These are phyloP conservation scores for Prillingera fragicola DNA, from an alignment of 1,284 basidiomycete genomes.

Conservation along the genomic window DNA sequence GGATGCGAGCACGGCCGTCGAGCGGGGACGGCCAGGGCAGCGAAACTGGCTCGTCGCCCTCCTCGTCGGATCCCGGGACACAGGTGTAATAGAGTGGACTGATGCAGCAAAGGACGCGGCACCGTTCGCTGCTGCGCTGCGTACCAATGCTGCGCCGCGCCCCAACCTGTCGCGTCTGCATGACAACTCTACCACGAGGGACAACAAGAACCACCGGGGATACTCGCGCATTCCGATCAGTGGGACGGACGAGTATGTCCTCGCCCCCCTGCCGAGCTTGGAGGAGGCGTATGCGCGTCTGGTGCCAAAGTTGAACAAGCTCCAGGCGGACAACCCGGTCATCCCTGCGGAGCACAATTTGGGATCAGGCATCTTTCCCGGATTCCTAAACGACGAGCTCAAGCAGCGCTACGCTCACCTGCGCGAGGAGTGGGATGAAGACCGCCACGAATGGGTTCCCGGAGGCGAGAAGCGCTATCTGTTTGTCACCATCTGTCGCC, in stretches of 20 bases:
- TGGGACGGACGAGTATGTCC: conserved; percentile 22
- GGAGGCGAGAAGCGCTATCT: conserved; percentile 32
- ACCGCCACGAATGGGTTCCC: conserved; percentile 21
- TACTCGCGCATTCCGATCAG: conserved; percentile 16
- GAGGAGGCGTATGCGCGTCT: conserved; percentile 35
- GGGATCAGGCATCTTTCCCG: conserved; percentile 33
- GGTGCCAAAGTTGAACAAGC: conserved; percentile 27
- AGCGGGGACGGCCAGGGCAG: conserved; percentile 14
- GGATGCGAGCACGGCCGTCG: conserved; percentile 29
- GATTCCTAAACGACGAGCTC: conserved; percentile 33
- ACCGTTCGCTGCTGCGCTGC: not conserved
- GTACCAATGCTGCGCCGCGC: not conserved
- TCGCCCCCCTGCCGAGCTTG: conserved; percentile 27
- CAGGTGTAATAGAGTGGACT: too few relatives aligned
- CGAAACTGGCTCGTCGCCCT: conserved; percentile 12
- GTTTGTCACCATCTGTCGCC: conserved; percentile 37
- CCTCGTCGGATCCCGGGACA: conserved; percentile 9
- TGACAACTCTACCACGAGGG: not conserved
- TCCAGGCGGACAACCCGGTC: conserved; percentile 23
- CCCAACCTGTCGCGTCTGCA: conserved; percentile 8
- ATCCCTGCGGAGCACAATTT: conserved; percentile 40
- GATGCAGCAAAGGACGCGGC: not conserved
- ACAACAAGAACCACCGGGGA: conserved; percentile 21
- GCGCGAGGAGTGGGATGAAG: conserved; percentile 27
- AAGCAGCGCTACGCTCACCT: conserved; percentile 35